phyloP scores from a whole-genome alignment of 805 yeast species.

The Barnettozyma botsteinii region DNA sequence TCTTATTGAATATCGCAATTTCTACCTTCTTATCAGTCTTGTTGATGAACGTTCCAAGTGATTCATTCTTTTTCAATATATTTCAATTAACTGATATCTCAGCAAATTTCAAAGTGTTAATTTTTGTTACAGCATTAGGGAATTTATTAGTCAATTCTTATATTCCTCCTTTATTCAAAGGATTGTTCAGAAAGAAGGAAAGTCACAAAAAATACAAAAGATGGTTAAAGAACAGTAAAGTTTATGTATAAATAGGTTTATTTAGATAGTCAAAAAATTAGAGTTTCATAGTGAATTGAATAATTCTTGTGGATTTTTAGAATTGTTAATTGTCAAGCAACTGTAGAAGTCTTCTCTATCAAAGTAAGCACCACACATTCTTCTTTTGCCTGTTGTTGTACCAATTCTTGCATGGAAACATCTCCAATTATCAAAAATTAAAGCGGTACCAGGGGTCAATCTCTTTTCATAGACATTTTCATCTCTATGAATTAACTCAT shows the following conservation, averaged over 20 bases:
- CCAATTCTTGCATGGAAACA: conserved; percentile 59
- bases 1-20: conserved; percentile 51
- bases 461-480: conserved; percentile 49
- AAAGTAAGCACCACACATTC: conserved; percentile 70
- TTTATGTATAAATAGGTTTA: conserved; percentile 7
- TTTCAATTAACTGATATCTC: conserved; percentile 73
- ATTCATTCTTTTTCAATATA: conserved; percentile 52
- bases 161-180: conserved; percentile 30
- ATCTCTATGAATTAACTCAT: conserved; percentile 40
- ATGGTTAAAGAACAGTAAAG: conserved; percentile 19
- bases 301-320: conserved; percentile 41
- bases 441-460: conserved; percentile 57
- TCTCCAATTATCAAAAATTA: conserved; percentile 71
- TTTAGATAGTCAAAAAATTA: too few relatives aligned
- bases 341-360: conserved; percentile 62
- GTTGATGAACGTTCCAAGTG: conserved; percentile 50
- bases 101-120: conserved; percentile 40
- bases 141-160: conserved; percentile 40
- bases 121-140: conserved; percentile 39
- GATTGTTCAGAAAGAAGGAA: conserved; percentile 29
- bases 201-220: conserved; percentile 36
- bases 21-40: conserved; percentile 45
- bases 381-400: conserved; percentile 58
- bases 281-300: conserved; percentile 25
- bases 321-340: conserved; percentile 37